phyloP scores from a whole-genome alignment of 2,329 filamentous ascomycete species.

The Dactylellina parvicollis region DNA sequence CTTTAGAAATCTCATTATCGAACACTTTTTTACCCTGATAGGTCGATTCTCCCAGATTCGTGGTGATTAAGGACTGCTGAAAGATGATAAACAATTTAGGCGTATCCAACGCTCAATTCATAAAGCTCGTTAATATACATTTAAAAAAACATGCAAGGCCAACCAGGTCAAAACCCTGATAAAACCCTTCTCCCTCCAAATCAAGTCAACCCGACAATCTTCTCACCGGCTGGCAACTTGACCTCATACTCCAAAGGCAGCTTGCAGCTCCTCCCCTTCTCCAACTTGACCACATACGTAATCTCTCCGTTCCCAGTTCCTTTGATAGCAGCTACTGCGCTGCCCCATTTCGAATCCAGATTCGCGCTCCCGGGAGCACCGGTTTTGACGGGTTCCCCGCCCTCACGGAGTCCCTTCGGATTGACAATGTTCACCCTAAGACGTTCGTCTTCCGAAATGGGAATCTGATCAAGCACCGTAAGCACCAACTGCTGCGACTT shows the following conservation, averaged over 20 bases:
- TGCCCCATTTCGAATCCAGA: constrained; percentile 66
- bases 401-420: constrained; percentile 65
- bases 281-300: constrained; percentile 64
- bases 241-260: constrained; percentile 72
- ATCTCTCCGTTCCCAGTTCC: constrained; percentile 69
- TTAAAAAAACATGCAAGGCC: constrained; percentile 5
- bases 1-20: too few relatives aligned
- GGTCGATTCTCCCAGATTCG: too few relatives aligned
- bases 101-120: too few relatives aligned
- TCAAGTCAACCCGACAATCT: constrained; percentile 57
- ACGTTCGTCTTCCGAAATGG: constrained; percentile 71
- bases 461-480: constrained; percentile 70
- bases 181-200: too few relatives aligned
- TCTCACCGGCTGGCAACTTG: constrained; percentile 67
- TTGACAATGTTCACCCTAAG: constrained; percentile 66
- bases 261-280: constrained; percentile 69
- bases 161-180: not conserved
- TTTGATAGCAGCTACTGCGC: constrained; percentile 67
- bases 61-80: too few relatives aligned
- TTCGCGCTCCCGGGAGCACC: constrained; percentile 58
- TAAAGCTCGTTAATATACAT: too few relatives aligned
- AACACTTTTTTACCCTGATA: too few relatives aligned
- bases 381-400: constrained; percentile 61
- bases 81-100: too few relatives aligned
- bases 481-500: constrained; percentile 62